Evolutionary conservation across 2,329 filamentous ascomycete species (phyloP).

Genomic region (Dactylellina drechsleri): DNA sequence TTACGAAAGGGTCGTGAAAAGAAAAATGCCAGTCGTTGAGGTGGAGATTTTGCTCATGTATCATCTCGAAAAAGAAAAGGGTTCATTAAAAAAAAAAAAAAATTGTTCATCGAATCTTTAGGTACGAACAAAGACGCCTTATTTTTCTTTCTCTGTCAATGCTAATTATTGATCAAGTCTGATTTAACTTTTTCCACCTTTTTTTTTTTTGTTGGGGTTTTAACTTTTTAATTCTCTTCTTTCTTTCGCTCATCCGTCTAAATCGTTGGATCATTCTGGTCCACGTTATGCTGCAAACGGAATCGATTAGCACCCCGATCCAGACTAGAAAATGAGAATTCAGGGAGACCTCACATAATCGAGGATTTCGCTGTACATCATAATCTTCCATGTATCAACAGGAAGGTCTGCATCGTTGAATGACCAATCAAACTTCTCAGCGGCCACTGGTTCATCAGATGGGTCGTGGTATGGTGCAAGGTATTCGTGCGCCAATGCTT

Average conservation of each 20-base stretch:
- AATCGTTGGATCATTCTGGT: constrained; percentile 46
- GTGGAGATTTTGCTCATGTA: constrained; percentile 9
- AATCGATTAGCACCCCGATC: neutral
- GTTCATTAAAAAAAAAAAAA: constrained; percentile 21
- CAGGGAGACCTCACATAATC: constrained; percentile 49
- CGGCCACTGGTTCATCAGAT: constrained; percentile 91
- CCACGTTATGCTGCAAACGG: constrained; percentile 44
- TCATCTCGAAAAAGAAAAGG: constrained; percentile 5
- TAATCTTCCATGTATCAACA: constrained; percentile 99
- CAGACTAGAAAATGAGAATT: constrained; percentile 11
- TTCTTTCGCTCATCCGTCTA: constrained; percentile 28
- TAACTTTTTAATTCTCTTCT: constrained; percentile 9
- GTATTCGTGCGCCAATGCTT: constrained; percentile 90
- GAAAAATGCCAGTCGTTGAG: constrained; percentile 19
- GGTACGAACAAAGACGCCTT: constrained; percentile 36
- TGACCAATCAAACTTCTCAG: constrained; percentile 99
- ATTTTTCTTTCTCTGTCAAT: constrained; percentile 28
- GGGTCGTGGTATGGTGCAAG: constrained; percentile 97
- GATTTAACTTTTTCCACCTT: constrained; percentile 11
- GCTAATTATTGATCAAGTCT: constrained; percentile 7
- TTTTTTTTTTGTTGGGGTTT: constrained; percentile 2
- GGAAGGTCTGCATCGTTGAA: constrained; percentile 98
- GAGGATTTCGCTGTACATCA: constrained; percentile 77
- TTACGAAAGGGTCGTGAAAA: constrained; percentile 8
- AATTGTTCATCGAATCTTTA: constrained; percentile 48